Evolutionary conservation across 1,284 basidiomycete species (phyloP).

Genomic region (Hortiboletus rubellus): DNA sequence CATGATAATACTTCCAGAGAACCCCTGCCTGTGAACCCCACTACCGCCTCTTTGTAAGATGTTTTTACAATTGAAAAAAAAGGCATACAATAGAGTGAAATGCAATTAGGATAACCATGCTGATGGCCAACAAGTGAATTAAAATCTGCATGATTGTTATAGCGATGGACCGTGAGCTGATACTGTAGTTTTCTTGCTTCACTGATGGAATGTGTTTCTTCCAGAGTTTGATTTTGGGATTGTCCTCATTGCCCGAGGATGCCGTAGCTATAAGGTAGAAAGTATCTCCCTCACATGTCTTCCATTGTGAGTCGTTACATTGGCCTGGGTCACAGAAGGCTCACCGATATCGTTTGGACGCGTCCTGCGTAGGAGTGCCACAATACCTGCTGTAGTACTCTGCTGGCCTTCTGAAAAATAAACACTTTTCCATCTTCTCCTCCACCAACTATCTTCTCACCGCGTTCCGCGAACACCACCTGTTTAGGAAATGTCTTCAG

Average conservation of each 20-base stretch:
- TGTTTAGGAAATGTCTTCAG: neutral
- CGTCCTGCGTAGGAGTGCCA: neutral
- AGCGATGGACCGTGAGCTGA: neutral
- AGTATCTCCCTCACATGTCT: neutral
- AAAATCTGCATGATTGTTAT: neutral
- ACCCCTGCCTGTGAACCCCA: too few relatives aligned
- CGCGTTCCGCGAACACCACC: neutral
- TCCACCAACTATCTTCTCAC: neutral
- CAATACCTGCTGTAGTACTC: neutral
- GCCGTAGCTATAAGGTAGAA: too few relatives aligned
- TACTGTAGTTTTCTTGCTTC: neutral
- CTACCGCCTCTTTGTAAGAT: too few relatives aligned
- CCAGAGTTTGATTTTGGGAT: too few relatives aligned
- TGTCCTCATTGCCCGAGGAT: too few relatives aligned
- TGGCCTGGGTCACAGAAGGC: neutral
- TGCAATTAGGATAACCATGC: too few relatives aligned
- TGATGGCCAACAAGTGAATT: neutral
- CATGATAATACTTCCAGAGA: too few relatives aligned
- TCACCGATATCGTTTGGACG: neutral
- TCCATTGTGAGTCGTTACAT: too few relatives aligned
- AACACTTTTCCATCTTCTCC: neutral
- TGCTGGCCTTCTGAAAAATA: neutral
- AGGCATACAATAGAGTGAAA: too few relatives aligned
- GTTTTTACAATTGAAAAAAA: too few relatives aligned
- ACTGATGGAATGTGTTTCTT: neutral